Conservation (phyloP, 2,329 filamentous ascomycete species). For the Ophiosphaerella narmari region DNA sequence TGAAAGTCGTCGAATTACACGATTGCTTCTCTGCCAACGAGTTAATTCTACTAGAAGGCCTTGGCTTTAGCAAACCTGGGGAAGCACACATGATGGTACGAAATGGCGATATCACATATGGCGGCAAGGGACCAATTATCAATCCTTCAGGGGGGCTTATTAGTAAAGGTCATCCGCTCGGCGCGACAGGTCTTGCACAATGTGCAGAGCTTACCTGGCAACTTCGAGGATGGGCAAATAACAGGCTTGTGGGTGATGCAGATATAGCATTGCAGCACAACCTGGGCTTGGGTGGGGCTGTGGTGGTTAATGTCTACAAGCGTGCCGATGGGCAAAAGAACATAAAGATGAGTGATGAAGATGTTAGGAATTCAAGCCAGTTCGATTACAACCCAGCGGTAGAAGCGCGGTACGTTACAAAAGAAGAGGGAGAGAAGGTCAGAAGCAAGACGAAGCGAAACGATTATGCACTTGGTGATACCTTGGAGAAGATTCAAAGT, state of each 20-base stretch:
- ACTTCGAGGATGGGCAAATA: conserved; percentile 92
- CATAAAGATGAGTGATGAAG: conserved; percentile 62
- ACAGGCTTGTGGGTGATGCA: conserved; percentile 71
- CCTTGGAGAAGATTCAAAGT: conserved; percentile 70
- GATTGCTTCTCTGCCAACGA: conserved; percentile 97
- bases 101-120: conserved; percentile 86
- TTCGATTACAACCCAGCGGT: conserved; percentile 91
- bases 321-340: conserved; percentile 76
- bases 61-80: conserved; percentile 75
- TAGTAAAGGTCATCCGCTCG: conserved; percentile 91
- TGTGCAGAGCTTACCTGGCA: conserved; percentile 96
- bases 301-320: conserved; percentile 86
- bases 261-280: conserved; percentile 86
- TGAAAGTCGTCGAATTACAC: conserved; percentile 87
- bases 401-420: conserved; percentile 84
- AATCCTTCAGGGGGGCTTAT: conserved; percentile 94
- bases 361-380: conserved; percentile 67
- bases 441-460: conserved; percentile 68
- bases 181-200: conserved; percentile 89
- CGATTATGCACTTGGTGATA: conserved; percentile 79
- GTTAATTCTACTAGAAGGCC: conserved; percentile 82
- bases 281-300: conserved; percentile 85
- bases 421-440: conserved; percentile 69
- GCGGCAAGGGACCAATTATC: conserved; percentile 72
- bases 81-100: conserved; percentile 92